phyloP scores from a whole-genome alignment of 192 early-diverging fungal species.

The Gamsiella multidivaricata region DNA sequence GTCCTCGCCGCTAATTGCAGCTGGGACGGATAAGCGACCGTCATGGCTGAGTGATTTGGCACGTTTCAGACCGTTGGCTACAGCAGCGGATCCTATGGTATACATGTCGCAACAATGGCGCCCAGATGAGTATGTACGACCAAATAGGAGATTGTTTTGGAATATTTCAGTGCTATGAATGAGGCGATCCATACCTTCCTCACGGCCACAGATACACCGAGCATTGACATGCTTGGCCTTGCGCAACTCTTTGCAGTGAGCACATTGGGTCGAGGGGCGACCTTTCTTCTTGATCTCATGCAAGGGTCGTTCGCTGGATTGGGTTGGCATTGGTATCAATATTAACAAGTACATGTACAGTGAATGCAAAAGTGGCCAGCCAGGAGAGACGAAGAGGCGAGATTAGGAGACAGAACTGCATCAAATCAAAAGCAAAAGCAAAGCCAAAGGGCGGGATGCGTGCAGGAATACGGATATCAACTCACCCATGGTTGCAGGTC shows the following conservation, averaged over 20 bases:
- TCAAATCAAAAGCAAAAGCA: not conserved
- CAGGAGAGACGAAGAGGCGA: not conserved
- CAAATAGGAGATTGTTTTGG: too few relatives aligned
- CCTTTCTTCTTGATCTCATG: slow-evolving; percentile 74
- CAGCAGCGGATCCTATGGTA: slow-evolving; percentile 28
- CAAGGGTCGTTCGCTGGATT: slow-evolving; percentile 62
- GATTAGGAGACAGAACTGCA: not conserved
- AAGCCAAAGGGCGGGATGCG: not conserved
- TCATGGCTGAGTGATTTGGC: slow-evolving; percentile 50
- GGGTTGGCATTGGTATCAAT: not conserved
- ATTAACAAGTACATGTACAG: too few relatives aligned
- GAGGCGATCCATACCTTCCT: too few relatives aligned
- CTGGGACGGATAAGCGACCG: slow-evolving; percentile 36
- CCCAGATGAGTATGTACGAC: too few relatives aligned
- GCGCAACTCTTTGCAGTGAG: slow-evolving; percentile 76
- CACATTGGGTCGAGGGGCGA: slow-evolving; percentile 77
- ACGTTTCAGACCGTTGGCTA: slow-evolving; percentile 47
- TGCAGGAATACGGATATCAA: not conserved
- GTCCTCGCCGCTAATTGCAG: slow-evolving; percentile 34
- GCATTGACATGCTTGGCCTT: slow-evolving; percentile 73
- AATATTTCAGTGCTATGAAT: too few relatives aligned
- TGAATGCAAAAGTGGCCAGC: not conserved
- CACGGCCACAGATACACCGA: slow-evolving; percentile 73
- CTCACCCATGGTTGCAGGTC: slow-evolving; percentile 61
- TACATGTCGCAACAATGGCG: too few relatives aligned